These are phyloP conservation scores for Solanum neorickii DNA, from an alignment of 257 asterid species.

Conservation along the genomic window DNA sequence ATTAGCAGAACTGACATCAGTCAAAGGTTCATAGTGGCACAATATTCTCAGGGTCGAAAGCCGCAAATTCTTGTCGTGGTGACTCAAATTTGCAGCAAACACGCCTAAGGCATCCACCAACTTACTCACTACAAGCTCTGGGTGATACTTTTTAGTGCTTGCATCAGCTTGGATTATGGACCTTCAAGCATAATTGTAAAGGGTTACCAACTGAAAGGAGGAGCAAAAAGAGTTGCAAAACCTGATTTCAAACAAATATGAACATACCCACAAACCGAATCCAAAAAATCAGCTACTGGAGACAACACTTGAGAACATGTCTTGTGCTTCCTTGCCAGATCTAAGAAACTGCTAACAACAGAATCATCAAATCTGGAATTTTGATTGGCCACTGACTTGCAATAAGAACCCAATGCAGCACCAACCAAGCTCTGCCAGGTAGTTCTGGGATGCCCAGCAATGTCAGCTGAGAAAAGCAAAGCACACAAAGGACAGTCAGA, in stretches of 20 bases:
- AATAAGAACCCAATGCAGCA: conserved; percentile 52
- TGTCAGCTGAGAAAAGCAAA: conserved; percentile 6
- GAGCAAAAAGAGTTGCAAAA: background rate
- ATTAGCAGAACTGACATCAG: conserved; percentile 11
- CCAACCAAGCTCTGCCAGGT: conserved; percentile 69
- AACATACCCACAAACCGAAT: conserved; percentile 42
- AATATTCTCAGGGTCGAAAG: conserved; percentile 68
- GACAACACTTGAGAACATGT: conserved; percentile 63
- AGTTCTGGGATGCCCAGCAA: conserved; percentile 28
- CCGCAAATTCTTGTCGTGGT: conserved; percentile 52
- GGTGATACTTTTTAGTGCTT: conserved; percentile 28
- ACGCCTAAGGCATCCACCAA: conserved; percentile 35
- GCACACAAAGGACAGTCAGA: background rate
- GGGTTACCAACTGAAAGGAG: conserved; percentile 1
- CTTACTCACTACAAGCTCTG: conserved; percentile 32
- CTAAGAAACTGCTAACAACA: conserved; percentile 33
- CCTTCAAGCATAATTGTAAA: conserved; percentile 26
- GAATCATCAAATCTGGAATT: conserved; percentile 28
- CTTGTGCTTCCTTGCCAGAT: conserved; percentile 56
- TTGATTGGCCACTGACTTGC: conserved; percentile 27
- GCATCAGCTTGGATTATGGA: conserved; percentile 19
- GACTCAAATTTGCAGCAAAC: conserved; percentile 59
- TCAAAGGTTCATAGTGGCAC: conserved; percentile 61
- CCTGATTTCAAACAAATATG: background rate
- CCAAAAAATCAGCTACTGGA: conserved; percentile 72